These are phyloP conservation scores for Termitomyces sp. DNA, from an alignment of 768 basidiomycete genomes.

Conservation along the genomic window DNA sequence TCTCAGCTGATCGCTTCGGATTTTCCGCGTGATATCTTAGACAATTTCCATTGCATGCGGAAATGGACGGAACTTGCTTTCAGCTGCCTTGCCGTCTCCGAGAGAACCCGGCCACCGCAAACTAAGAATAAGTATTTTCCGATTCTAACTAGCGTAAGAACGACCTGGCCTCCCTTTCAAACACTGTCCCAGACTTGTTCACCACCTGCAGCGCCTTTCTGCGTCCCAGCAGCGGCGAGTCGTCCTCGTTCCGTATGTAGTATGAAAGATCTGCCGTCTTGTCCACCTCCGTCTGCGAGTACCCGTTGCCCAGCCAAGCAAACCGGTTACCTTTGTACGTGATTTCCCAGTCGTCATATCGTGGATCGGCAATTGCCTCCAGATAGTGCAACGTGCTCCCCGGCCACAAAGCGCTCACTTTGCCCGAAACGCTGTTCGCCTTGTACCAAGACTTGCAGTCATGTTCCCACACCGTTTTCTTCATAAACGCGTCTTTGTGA, in stretches of 20 bases:
- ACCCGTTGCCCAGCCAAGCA: slow-evolving; percentile 32
- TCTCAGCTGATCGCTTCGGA: slow-evolving; percentile 20
- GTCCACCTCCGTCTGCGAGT: slow-evolving; percentile 30
- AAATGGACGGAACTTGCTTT: slow-evolving; percentile 5
- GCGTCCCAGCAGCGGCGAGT: slow-evolving; percentile 12
- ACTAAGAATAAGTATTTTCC: neutral
- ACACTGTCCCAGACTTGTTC: slow-evolving; percentile 12
- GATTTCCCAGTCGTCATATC: slow-evolving; percentile 35
- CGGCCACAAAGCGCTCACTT: slow-evolving; percentile 31
- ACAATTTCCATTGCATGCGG: slow-evolving; percentile 2
- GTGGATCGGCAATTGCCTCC: slow-evolving; percentile 28
- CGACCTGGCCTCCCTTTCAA: neutral
- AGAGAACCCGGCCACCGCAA: neutral
- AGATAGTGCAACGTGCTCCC: slow-evolving; percentile 35
- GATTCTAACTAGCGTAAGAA: neutral
- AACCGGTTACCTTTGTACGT: slow-evolving; percentile 32
- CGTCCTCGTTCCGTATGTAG: slow-evolving; percentile 21
- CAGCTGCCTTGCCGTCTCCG: neutral
- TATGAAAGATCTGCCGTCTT: slow-evolving; percentile 30
- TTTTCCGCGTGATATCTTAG: slow-evolving; percentile 17
- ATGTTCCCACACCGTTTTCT: slow-evolving; percentile 28
- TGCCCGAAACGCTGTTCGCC: slow-evolving; percentile 22
- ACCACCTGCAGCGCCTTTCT: slow-evolving; percentile 10
- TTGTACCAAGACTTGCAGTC: slow-evolving; percentile 36
- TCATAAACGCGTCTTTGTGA: slow-evolving; percentile 31